Evolutionary conservation across 1,139 yeast genomes (phyloP), one percentile per base, ranked within the genome.

Genomic region (Suhomyces anneliseae): DNA sequence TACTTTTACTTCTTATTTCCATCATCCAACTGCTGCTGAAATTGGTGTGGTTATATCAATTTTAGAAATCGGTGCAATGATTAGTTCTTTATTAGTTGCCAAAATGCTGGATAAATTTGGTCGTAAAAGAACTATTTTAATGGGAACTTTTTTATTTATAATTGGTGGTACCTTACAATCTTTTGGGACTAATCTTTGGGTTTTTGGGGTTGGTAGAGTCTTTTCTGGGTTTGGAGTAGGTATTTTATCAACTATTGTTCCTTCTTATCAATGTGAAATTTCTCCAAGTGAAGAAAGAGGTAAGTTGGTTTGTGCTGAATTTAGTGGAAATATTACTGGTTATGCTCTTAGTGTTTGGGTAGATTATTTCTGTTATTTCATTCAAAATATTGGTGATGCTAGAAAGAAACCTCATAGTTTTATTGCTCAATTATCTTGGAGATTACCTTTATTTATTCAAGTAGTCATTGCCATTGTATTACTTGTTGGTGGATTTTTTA

Each of bases 241-340:
- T 5, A 62, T 79, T 1, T 59, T 79, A 40, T 73, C 80, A 34
- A 76, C 83, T 2, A 73, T 79, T 48, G 82, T 79, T 8, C 83
- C 83, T 1, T 67, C 77, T 43, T 79, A 78, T 57, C 84, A 79
- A 53, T 76, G 82, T 53, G 84, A 79, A 54, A 78, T 79, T 34
- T 74, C 81, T 26, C 83, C 83, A 0, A 70, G 77, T 48, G 81
- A 78, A 53, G 81, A 78, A 49, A 63, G 84, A 57, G 84, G 84
- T 2, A 72, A 73, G 52, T 65, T 78, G 51, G 83, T 78, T 10
- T 78, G 82, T 57, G 79, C 78, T 14, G 83, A 79, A 51, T 79
- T 79, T 54, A 75, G 80, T 0, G 82, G 83, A 7, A 79, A 79
- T 59, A 76, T 79, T 11, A 53, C 69, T 2, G 84, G 84, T 3